phyloP scores from a whole-genome alignment of 2,329 filamentous ascomycete species.

The Coniochaeta sp. region DNA sequence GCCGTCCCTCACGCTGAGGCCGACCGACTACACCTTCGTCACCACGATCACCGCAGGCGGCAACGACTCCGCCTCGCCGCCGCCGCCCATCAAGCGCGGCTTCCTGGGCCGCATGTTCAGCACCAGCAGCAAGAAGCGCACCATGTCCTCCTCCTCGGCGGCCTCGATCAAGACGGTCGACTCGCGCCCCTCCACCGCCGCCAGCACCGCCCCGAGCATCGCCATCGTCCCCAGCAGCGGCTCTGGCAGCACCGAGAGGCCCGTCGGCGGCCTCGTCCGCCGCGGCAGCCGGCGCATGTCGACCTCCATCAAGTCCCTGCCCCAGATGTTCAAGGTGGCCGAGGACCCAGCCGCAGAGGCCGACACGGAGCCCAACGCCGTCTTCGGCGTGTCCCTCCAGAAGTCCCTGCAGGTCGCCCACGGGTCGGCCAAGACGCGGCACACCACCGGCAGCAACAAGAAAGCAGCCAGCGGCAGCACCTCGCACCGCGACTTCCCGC shows the following conservation, averaged over 20 bases:
- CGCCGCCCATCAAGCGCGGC: not conserved
- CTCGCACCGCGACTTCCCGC: constrained; percentile 30
- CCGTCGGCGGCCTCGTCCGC: constrained; percentile 2
- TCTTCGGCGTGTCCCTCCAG: constrained; percentile 32
- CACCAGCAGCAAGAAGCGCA: not conserved
- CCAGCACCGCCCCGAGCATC: not conserved
- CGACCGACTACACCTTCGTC: not conserved
- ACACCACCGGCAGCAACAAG: constrained; percentile 19
- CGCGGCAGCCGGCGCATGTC: constrained; percentile 17
- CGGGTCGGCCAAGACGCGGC: constrained; percentile 29
- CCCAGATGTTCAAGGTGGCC: constrained; percentile 17
- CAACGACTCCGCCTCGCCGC: not conserved
- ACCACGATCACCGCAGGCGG: not conserved
- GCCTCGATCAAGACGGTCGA: not conserved
- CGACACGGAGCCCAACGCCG: constrained; percentile 15
- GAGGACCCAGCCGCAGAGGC: constrained; percentile 12
- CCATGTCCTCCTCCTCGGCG: not conserved
- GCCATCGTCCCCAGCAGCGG: not conserved
- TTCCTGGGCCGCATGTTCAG: not conserved
- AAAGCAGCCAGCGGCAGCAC: too few species aligned
- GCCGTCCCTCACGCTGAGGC: constrained; percentile 4
- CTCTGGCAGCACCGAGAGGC: not conserved
- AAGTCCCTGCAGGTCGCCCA: constrained; percentile 31
- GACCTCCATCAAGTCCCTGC: constrained; percentile 17
- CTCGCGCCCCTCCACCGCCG: not conserved